Evolutionary conservation across 768 basidiomycete genomes (phyloP).

Genomic region (Xerocomus brunneocitrinus): DNA sequence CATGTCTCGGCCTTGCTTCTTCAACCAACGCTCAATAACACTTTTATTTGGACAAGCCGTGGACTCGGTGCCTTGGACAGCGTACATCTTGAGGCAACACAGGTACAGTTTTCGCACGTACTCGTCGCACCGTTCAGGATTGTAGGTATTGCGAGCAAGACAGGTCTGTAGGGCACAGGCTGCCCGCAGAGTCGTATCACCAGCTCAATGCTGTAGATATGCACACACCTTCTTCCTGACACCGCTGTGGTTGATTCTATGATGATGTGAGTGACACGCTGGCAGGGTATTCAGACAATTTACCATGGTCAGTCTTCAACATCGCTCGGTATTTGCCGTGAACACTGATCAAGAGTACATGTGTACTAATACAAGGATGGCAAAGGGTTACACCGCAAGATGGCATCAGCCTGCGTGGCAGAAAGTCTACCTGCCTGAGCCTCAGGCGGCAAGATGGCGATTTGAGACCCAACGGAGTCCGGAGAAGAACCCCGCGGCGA

Average conservation of each 20-base stretch:
- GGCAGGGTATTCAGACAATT: background rate
- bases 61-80: slow-evolving; percentile 38
- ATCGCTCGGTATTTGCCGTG: background rate
- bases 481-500: no score
- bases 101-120: slow-evolving; percentile 50
- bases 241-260: slow-evolving; percentile 4
- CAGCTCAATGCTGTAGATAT: background rate
- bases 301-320: background rate
- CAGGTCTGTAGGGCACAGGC: slow-evolving; percentile 64
- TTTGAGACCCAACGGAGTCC: no score
- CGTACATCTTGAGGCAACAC: slow-evolving; percentile 61
- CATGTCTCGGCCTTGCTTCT: slow-evolving; percentile 19
- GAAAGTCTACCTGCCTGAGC: no score
- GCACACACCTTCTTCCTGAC: slow-evolving; percentile 25
- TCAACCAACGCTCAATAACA: slow-evolving; percentile 57
- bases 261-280: background rate
- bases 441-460: no score
- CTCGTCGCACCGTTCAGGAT: slow-evolving; percentile 56
- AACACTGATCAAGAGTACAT: background rate
- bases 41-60: slow-evolving; percentile 57
- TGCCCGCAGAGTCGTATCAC: slow-evolving; percentile 21
- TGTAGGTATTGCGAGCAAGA: slow-evolving; percentile 59
- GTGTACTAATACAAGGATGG: no score
- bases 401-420: no score
- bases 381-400: no score